Evolutionary conservation across 176 grass and related monocot genomes (phyloP).

Genomic region (Phyllostachys edulis): DNA sequence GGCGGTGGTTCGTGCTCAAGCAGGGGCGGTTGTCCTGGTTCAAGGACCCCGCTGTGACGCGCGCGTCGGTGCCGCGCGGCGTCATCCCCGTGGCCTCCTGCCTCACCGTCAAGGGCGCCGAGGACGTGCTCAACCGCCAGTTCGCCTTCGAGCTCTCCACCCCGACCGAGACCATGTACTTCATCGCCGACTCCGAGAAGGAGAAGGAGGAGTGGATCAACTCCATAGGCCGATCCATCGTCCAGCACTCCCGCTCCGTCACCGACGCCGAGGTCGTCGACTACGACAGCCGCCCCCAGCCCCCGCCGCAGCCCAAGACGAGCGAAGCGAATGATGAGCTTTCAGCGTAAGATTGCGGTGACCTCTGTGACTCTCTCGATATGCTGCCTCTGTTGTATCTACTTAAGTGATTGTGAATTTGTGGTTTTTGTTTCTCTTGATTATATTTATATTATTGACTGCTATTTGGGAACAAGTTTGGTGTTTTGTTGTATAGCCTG

Average conservation of each 20-base stretch:
- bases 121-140: slow-evolving; percentile 86
- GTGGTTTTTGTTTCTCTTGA: neutral
- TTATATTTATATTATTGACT: slow-evolving; percentile 31
- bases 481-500: neutral
- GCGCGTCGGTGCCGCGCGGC: slow-evolving; percentile 83
- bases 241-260: slow-evolving; percentile 89
- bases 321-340: slow-evolving; percentile 13
- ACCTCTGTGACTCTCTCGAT: neutral
- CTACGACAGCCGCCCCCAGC: slow-evolving; percentile 66
- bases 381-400: slow-evolving; percentile 16
- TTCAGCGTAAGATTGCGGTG: slow-evolving; percentile 20
- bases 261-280: slow-evolving; percentile 86
- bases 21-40: slow-evolving; percentile 96
- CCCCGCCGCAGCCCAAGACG: slow-evolving; percentile 17
- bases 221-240: slow-evolving; percentile 94
- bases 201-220: slow-evolving; percentile 99
- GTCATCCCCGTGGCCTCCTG: slow-evolving; percentile 76
- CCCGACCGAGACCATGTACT: slow-evolving; percentile 88
- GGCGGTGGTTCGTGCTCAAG: slow-evolving; percentile 99
- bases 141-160: slow-evolving; percentile 96
- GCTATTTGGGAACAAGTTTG: neutral
- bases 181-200: slow-evolving; percentile 97
- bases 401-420: slow-evolving; percentile 22
- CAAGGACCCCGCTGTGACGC: slow-evolving; percentile 73
- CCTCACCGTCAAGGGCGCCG: slow-evolving; percentile 94